Base-by-base conservation (phyloP, 805 yeast genomes). In the Scheffersomyces spartinae region DNA sequence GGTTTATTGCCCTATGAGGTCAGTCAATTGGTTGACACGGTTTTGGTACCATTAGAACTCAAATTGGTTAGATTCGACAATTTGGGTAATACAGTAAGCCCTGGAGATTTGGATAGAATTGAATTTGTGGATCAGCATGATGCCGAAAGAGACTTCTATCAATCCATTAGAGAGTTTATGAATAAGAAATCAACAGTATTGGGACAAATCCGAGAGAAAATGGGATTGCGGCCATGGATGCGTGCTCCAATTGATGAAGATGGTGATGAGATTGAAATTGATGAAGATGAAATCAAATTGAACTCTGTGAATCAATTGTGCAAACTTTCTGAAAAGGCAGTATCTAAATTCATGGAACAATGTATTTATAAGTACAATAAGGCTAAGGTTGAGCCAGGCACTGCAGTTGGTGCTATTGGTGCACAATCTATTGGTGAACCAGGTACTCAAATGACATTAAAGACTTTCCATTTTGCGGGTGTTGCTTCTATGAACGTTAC, bases 381-480 rank as follows among this genome's bases (percentile, higher is more conserved):
- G 38, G 95, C 98, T 6, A 77, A 76, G 55, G 96, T 91, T 10
- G 98, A 91, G 52, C 98, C 98, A 1, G 98, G 97, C 34, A 91
- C 98, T 4, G 98, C 98, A 3, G 97, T 91, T 28, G 98, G 98
- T 38, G 97, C 98, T 14, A 86, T 91, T 56, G 98, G 97, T 40
- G 98, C 98, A 0, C 98, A 91, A 50, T 83, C 95, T 22, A 91
- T 91, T 62, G 98, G 98, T 60, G 98, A 88, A 49, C 98, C 98
- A 13, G 98, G 97, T 51, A 91, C 98, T 1, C 98, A 91, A 60
- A 91, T 91, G 98, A 91, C 98, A 4, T 68, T 71, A 50, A 71
- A 71, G 48, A 71, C 77, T 40, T 88, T 88, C 83, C 98, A 91
- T 66, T 91, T 91, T 68, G 98, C 98, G 44, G 98, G 98, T 68